A percentile compares a stretch with the other conserved stretches of the same genome.
Evolutionary conservation across 148 eudicot species (phyloP).

Genomic region (Euryodendron excelsum): DNA sequence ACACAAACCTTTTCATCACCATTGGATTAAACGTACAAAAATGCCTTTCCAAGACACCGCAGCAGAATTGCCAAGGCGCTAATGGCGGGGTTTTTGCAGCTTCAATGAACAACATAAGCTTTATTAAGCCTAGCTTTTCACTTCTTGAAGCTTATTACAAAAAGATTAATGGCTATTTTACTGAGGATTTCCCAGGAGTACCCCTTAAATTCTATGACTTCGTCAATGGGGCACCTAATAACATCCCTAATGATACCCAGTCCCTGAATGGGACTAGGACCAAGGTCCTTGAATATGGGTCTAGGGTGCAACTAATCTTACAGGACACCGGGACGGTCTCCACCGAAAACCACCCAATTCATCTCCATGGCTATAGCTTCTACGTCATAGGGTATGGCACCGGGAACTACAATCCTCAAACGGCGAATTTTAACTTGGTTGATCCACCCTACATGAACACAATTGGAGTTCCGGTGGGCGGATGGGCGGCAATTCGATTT

Average conservation of each 20-base stretch:
- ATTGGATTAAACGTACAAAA: slow-evolving; percentile 58
- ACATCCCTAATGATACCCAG: slow-evolving; percentile 43
- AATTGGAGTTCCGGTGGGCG: slow-evolving; percentile 63
- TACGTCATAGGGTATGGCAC: slow-evolving; percentile 61
- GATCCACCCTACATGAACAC: slow-evolving; percentile 70
- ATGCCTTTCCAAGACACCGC: slow-evolving; percentile 43
- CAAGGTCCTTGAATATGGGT: slow-evolving; percentile 50
- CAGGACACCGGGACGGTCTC: slow-evolving; percentile 65
- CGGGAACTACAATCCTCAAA: slow-evolving; percentile 55
- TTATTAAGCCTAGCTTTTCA: slow-evolving; percentile 47
- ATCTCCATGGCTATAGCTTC: slow-evolving; percentile 68
- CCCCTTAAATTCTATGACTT: slow-evolving; percentile 56
- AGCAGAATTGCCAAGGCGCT: slow-evolving; percentile 40
- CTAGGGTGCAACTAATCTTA: slow-evolving; percentile 52
- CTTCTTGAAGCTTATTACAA: slow-evolving; percentile 59
- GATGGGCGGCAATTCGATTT: slow-evolving; percentile 72
- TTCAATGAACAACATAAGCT: slow-evolving; percentile 63
- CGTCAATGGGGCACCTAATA: slow-evolving; percentile 65
- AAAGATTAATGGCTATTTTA: slow-evolving; percentile 46
- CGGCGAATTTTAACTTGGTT: slow-evolving; percentile 51
- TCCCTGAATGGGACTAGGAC: slow-evolving; percentile 44
- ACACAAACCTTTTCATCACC: slow-evolving; percentile 58
- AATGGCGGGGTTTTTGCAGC: slow-evolving; percentile 64
- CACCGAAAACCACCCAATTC: slow-evolving; percentile 70
- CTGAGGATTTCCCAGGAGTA: slow-evolving; percentile 53